Percentiles rank a stretch among this genome's conserved stretches.
These are phyloP conservation scores for Cladosporium sp. DNA, from an alignment of 2,329 filamentous ascomycete species.

Conservation along the genomic window DNA sequence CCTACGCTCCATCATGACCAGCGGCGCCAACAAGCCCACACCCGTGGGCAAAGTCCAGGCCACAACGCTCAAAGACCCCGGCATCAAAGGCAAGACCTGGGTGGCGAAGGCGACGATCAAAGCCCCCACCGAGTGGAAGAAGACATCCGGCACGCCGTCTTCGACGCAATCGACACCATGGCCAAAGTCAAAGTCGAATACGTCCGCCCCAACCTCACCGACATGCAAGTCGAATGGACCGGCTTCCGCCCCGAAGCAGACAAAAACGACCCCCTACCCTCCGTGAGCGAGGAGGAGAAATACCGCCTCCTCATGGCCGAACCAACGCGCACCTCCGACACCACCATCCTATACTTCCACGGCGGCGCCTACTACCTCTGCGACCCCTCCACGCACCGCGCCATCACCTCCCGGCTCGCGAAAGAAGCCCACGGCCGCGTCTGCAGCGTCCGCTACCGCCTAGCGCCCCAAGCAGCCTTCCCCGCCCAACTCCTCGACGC, in stretches of 20 bases:
- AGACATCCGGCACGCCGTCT: conserved; percentile 52
- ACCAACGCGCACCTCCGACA: conserved; percentile 47
- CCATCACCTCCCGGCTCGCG: conserved; percentile 56
- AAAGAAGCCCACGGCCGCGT: conserved; percentile 63
- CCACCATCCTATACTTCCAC: conserved; percentile 70
- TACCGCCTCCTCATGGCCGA: conserved; percentile 66
- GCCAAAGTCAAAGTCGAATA: conserved; percentile 38
- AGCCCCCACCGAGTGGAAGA: conserved; percentile 48
- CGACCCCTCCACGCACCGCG: conserved; percentile 65
- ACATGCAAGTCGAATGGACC: conserved; percentile 72
- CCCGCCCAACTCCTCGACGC: conserved; percentile 71
- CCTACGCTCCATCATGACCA: conserved; percentile 60
- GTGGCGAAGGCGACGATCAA: conserved; percentile 66
- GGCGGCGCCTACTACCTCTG: conserved; percentile 71
- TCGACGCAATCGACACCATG: conserved; percentile 55
- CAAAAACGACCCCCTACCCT: conserved; percentile 48
- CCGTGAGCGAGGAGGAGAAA: conserved; percentile 59
- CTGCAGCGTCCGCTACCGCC: conserved; percentile 69
- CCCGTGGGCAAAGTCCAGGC: conserved; percentile 62
- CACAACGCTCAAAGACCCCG: conserved; percentile 57
- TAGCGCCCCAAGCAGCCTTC: conserved; percentile 72
- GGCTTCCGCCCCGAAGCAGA: conserved; percentile 59
- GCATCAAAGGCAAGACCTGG: conserved; percentile 78
- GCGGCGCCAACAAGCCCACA: conserved; percentile 34
- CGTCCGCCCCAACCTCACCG: conserved; percentile 48